phyloP scores from a whole-genome alignment of 208 protist species.

The Zelonia costaricensis region DNA sequence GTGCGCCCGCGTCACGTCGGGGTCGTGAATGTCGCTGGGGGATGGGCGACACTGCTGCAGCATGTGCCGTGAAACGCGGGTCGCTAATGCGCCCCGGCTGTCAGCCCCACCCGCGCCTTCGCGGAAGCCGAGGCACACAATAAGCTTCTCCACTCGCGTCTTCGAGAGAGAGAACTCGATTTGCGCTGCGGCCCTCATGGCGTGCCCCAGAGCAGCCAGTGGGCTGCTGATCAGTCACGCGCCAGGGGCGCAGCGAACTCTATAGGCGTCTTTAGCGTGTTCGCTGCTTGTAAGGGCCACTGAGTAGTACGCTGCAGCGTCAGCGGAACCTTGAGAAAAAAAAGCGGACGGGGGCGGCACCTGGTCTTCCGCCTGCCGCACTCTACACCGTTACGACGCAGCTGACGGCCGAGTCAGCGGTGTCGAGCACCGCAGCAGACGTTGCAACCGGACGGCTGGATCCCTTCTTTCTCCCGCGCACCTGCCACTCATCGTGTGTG shows the following conservation, averaged over 20 bases:
- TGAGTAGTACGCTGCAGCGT: too few species aligned
- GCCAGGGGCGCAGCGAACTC: not conserved
- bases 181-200: constrained; percentile 16
- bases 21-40: constrained; percentile 76
- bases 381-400: too few species aligned
- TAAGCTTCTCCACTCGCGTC: constrained; percentile 41
- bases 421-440: too few species aligned
- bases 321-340: too few species aligned
- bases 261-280: too few species aligned
- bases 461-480: too few species aligned
- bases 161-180: constrained; percentile 35
- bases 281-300: too few species aligned
- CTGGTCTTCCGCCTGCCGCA: too few species aligned
- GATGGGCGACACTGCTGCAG: constrained; percentile 56
- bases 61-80: constrained; percentile 45
- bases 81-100: constrained; percentile 42
- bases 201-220: not conserved
- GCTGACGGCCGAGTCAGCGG: too few species aligned
- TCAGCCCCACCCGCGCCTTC: constrained; percentile 1
- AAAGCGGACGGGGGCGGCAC: too few species aligned
- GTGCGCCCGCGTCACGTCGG: constrained; percentile 46
- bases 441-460: too few species aligned
- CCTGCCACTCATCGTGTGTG: too few species aligned
- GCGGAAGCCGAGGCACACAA: constrained; percentile 61
- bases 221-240: not conserved